A percentile compares a stretch with the other conserved stretches of the same genome.
These are phyloP conservation scores for Hortiboletus campestris DNA, from an alignment of 768 basidiomycete genomes.

Conservation along the genomic window DNA sequence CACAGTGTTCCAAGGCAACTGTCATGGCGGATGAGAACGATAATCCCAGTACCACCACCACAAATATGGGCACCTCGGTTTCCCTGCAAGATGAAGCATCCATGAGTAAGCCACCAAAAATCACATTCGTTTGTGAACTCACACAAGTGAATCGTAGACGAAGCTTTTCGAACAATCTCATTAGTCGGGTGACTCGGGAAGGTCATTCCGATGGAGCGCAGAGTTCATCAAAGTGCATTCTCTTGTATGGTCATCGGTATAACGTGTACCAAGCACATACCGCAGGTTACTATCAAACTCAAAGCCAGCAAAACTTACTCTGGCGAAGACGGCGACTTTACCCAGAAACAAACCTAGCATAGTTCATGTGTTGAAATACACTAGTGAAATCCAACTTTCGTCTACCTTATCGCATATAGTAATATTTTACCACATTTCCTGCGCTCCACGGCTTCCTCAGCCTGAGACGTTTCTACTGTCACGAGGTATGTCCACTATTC, in stretches of 20 bases:
- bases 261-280: background rate
- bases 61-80: background rate
- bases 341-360: slow-evolving; percentile 3
- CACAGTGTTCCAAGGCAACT: background rate
- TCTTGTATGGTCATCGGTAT: background rate
- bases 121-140: background rate
- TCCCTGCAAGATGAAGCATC: too few species aligned
- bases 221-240: background rate
- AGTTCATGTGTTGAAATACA: too few species aligned
- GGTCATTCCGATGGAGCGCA: background rate
- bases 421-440: too few species aligned
- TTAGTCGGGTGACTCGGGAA: background rate
- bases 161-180: background rate
- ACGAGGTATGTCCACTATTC: too few species aligned
- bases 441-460: too few species aligned
- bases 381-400: too few species aligned
- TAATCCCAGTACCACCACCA: background rate
- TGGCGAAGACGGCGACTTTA: background rate
- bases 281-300: slow-evolving; percentile 6
- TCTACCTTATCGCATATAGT: too few species aligned
- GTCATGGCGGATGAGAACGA: background rate
- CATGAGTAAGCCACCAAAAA: background rate
- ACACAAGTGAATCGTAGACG: background rate
- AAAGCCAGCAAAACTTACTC: slow-evolving; percentile 8
- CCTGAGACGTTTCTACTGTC: too few species aligned